A percentile compares a stretch with the other conserved stretches of the same genome.
Evolutionary conservation across 148 eudicot genomes (phyloP).

Genomic region (Persicaria tinctoria): DNA sequence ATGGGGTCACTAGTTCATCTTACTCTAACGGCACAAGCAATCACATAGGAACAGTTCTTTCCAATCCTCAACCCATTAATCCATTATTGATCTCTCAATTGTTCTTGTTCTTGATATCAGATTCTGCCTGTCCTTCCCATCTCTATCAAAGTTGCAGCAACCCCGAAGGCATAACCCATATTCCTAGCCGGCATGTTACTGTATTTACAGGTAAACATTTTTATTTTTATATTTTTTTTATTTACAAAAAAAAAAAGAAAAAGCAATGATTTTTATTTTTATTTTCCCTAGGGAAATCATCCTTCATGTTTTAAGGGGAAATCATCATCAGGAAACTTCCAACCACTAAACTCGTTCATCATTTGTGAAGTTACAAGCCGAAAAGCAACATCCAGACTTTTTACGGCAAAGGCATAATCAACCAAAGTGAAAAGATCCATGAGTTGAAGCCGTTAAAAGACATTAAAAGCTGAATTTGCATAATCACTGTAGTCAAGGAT

Average conservation of each 20-base stretch:
- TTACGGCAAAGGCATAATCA: conserved; percentile 6
- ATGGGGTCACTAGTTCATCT: too few relatives aligned
- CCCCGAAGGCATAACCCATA: too few relatives aligned
- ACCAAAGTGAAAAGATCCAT: background rate
- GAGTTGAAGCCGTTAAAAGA: background rate
- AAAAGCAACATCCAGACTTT: background rate
- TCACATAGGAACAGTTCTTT: background rate
- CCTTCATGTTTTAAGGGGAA: background rate
- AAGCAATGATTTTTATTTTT: background rate
- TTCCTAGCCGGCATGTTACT: too few relatives aligned
- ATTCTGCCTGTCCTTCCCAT: too few relatives aligned
- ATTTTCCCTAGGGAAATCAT: background rate
- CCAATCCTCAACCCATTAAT: background rate
- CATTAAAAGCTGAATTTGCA: conserved; percentile 2
- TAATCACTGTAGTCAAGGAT: background rate
- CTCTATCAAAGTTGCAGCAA: too few relatives aligned
- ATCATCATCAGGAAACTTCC: conserved; percentile 3
- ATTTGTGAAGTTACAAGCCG: background rate
- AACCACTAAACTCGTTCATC: background rate
- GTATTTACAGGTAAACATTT: too few relatives aligned
- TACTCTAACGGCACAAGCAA: too few relatives aligned
- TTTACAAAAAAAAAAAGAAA: background rate
- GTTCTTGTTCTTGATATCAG: too few relatives aligned
- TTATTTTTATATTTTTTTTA: too few relatives aligned
- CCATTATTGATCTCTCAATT: background rate